Base-by-base conservation (phyloP, 805 yeast species). In the Lachancea meyersii region DNA sequence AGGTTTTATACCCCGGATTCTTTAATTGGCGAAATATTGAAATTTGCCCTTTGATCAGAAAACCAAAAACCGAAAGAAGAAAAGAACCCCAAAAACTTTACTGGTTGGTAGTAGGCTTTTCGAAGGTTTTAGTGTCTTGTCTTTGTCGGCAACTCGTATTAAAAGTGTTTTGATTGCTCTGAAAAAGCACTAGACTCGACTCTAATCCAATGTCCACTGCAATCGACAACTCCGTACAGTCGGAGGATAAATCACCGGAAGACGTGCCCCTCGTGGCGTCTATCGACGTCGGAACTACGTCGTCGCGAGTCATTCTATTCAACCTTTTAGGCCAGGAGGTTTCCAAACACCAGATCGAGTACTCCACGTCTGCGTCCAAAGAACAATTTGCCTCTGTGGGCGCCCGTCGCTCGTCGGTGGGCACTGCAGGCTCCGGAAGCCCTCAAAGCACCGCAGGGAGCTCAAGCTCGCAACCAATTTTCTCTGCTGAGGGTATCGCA, bases 211-310 rank as follows among this genome's bases (percentile, higher is more conserved):
- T 26, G 28, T 10, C 28, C 4, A 4, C 28, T 26, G 28, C 13
- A 26, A 26, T 5, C 28, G 10, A 11, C 14, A 13, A 26, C 10
- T 26, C 28, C 6, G 13, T 14, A 26, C 13, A 26, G 28, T 10
- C 28, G 28, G n/a, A n/a, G n/a, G n/a, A n/a, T n/a, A n/a, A n/a
- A n/a, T n/a, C n/a, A n/a, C n/a, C n/a, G n/a, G 37, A 34, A 22
- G 38, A 45, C 6, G 49, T 56, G 32, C 75, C 75, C 1, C 52
- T 71, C 32, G 60, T 86, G 38, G 88, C 86, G 13, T 77, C 94
- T 43, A 79, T 87, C 33, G 96, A 87, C 63, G 86, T 81, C 37
- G 97, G 97, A 31, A 88, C 97, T 21, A 88, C 96, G 1, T 85
- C 95, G 17, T 85, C 96, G 18, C 74, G 97, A 54, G 89, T 85